Base-by-base conservation (phyloP, 352 stramenopile genomes). In the Pythium insidiosum region DNA sequence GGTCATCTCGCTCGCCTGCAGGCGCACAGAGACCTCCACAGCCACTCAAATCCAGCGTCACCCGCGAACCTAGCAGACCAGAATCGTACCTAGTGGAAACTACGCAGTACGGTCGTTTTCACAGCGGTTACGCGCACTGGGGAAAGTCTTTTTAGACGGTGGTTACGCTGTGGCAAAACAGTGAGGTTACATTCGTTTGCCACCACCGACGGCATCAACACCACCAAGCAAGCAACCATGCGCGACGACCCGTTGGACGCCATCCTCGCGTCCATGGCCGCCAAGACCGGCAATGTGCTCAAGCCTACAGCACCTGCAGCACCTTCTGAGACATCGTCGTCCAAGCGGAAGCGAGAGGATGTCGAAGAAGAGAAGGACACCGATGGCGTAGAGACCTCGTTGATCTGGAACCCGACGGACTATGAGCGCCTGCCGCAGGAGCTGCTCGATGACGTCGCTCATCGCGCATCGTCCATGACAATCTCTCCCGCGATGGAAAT, bases 251-350 rank as follows among this genome's bases (percentile, higher is more conserved):
- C 72, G 38, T 47, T 89, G 40, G 75, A 88, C 12, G 69, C 72
- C 35, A 89, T 93, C 55, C 58, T 93, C 39, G 77, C 70, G 60
- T 87, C 76, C 6, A 93, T 91, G 80, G 71, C 80, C 33, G 50
- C 51, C 30, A 69, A 78, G 52, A 93, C 75, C 23, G 77, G 77
- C 63, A 88, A 93, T 43, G 74, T 66, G 18, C 54, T 63, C 3
- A 47, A 13, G 22, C 24, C 25, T 20, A n/a, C n/a, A n/a, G n/a
- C n/a, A n/a, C 54, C 53, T 15, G 41, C 50, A 12, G 38, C 12
- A 13, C 28, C 5, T 38, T 43, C 4, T 35, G 37, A 25, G 28
- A 55, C 4, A 2, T 21, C 12, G 43, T 34, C 28, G 24, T 4
- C 38, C 30, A 63, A 63, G 48, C 54, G 54, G 36, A 43, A 58